These are phyloP conservation scores for Pichia cactophila DNA, from an alignment of 1,139 yeast species.

Conservation along the genomic window DNA sequence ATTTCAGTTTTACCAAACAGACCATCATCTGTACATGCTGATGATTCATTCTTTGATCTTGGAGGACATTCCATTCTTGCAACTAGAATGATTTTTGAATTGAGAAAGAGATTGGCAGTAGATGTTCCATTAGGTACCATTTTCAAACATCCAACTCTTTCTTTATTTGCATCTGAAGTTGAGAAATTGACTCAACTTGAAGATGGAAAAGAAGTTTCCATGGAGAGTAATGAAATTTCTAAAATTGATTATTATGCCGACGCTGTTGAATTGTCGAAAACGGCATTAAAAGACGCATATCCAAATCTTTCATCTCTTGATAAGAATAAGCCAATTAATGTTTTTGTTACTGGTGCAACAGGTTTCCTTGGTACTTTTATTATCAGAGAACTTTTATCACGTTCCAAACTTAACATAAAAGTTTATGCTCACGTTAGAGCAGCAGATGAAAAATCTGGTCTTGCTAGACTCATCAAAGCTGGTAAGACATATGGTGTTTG, in stretches of 20 bases:
- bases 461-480: slow-evolving; percentile 69
- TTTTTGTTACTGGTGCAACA: slow-evolving; percentile 91
- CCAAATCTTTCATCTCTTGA: slow-evolving; percentile 31
- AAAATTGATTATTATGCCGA: slow-evolving; percentile 61
- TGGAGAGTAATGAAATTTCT: slow-evolving; percentile 12
- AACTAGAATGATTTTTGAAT: slow-evolving; percentile 91
- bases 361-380: slow-evolving; percentile 94
- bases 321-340: slow-evolving; percentile 40
- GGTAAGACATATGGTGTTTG: slow-evolving; percentile 82
- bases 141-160: slow-evolving; percentile 81
- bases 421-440: slow-evolving; percentile 93
- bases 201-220: slow-evolving; percentile 28
- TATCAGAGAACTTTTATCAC: slow-evolving; percentile 61
- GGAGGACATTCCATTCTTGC: slow-evolving; percentile 98
- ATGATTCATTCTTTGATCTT: slow-evolving; percentile 89
- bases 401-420: slow-evolving; percentile 40
- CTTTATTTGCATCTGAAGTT: slow-evolving; percentile 68
- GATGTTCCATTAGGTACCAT: slow-evolving; percentile 87
- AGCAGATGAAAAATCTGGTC: slow-evolving; percentile 52
- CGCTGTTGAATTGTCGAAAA: slow-evolving; percentile 48
- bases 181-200: slow-evolving; percentile 43
- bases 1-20: slow-evolving; percentile 72
- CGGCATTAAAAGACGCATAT: slow-evolving; percentile 39
- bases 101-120: slow-evolving; percentile 67
- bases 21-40: slow-evolving; percentile 68